A percentile compares a stretch with the other conserved stretches of the same genome.
These are phyloP conservation scores for Boletus rubropictus DNA, from an alignment of 768 basidiomycete species.

Conservation along the genomic window DNA sequence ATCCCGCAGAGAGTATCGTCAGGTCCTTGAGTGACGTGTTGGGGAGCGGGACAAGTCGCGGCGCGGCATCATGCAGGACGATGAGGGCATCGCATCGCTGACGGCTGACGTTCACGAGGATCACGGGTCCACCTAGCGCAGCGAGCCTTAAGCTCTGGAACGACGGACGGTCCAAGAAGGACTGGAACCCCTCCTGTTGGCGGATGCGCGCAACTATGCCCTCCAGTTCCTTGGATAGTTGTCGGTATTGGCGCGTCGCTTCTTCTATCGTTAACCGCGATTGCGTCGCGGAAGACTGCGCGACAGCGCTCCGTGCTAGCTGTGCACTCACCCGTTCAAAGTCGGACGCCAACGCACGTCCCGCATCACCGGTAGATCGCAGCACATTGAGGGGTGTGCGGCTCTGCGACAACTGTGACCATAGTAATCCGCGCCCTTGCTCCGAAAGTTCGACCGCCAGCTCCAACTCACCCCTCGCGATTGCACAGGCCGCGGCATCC, in stretches of 20 bases:
- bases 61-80: slow-evolving; percentile 19
- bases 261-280: slow-evolving; percentile 13
- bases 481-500: slow-evolving; percentile 26
- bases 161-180: slow-evolving; percentile 26
- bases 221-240: slow-evolving; percentile 16
- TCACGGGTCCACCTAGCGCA: slow-evolving; percentile 30
- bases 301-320: slow-evolving; percentile 5
- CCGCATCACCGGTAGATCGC: slow-evolving; percentile 11
- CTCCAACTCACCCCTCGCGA: slow-evolving; percentile 12
- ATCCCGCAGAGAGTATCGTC: background rate
- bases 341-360: slow-evolving; percentile 19
- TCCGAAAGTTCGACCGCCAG: slow-evolving; percentile 34
- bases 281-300: background rate
- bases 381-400: slow-evolving; percentile 24
- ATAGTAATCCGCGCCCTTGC: slow-evolving; percentile 28
- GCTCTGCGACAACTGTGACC: slow-evolving; percentile 27
- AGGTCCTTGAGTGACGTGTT: slow-evolving; percentile 10
- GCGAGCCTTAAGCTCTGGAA: slow-evolving; percentile 15
- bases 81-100: slow-evolving; percentile 37
- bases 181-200: slow-evolving; percentile 22
- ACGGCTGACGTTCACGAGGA: slow-evolving; percentile 32
- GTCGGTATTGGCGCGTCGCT: slow-evolving; percentile 12
- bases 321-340: slow-evolving; percentile 21
- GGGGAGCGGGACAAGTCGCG: slow-evolving; percentile 18
- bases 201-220: slow-evolving; percentile 20